Percentiles rank a stretch among this genome's conserved stretches.
These are phyloP conservation scores for Prunus fruticosa DNA, from an alignment of 306 rosid species.

Conservation along the genomic window DNA sequence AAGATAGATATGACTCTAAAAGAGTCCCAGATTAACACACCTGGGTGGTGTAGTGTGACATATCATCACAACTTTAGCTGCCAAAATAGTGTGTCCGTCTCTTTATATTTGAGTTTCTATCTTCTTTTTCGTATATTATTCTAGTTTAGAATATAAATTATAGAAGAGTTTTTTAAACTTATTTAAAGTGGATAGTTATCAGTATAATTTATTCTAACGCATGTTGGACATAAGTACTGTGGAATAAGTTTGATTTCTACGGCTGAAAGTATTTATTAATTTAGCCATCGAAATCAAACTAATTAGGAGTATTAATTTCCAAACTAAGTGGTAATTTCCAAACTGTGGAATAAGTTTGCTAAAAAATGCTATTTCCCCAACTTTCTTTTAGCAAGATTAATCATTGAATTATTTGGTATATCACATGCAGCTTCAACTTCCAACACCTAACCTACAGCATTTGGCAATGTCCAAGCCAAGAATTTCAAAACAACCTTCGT, in stretches of 20 bases:
- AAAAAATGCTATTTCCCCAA: no score
- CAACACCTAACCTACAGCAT: slow-evolving; percentile 18
- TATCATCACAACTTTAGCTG: not conserved
- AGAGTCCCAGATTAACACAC: slow-evolving; percentile 39
- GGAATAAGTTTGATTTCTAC: no score
- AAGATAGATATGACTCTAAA: slow-evolving; percentile 28
- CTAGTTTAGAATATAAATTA: no score
- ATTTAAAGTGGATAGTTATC: not conserved
- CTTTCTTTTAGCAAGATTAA: not conserved
- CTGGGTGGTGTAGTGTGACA: slow-evolving; percentile 12
- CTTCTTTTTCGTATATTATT: no score
- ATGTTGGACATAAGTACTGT: not conserved
- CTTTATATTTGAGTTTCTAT: no score
- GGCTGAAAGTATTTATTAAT: no score
- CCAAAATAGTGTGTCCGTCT: no score
- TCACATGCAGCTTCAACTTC: slow-evolving; percentile 12
- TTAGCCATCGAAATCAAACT: no score
- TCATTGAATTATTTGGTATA: not conserved
- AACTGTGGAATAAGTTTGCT: no score
- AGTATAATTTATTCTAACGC: slow-evolving; percentile 4
- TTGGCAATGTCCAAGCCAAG: slow-evolving; percentile 19
- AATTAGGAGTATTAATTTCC: not conserved
- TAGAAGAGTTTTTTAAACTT: no score
- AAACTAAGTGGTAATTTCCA: no score
- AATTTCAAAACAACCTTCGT: slow-evolving; percentile 8